Evolutionary conservation across 208 protist genomes (phyloP), one percentile per base, ranked within the genome.

Genomic region (Phytomonas sp.): DNA sequence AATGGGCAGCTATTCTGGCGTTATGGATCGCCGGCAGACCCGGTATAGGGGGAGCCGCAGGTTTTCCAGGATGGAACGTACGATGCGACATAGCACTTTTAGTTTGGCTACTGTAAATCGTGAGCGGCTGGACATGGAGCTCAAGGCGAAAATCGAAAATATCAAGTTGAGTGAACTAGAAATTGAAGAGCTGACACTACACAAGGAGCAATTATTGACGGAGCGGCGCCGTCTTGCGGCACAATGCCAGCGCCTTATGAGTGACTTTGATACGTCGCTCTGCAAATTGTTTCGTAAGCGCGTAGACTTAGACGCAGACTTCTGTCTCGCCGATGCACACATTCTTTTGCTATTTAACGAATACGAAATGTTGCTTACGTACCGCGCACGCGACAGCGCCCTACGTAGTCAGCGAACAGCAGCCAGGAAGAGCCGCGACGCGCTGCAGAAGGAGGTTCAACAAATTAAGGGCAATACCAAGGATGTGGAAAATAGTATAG

Each of bases 331-430:
- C 4, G 93, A 98, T 59, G 68, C 95, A 9, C 94, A 87, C 28
- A 78, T 98, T 17, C 82, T 99, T 31, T 68, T 98, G 11, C 82
- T 98, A 5, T 97, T 96, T 70, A 76, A 95, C 70, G 98, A 99
- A 83, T 94, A 98, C 33, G 68, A 96, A 65, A 85, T 99, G 43
- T 76, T 98, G 17, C 91, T 96, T 26, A 88, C 97, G 17, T 98
- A 96, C 79, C 92, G 97, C n/a, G 84, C 92, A 20, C 81, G 87
- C 23, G 97, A 98, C 62, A 76, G 82, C 31, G 85, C 80, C 40
- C 78, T 98, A 20, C 78, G 79, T 17, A 32, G 56, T 37, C 85
- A 91, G 46, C 74, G 96, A n/a, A 65, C 81, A 9, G 61, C 75
- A 2, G 79, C 85, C n/a, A 72, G 80, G 59, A 65, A 67, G 15